A percentile compares a stretch with the other conserved stretches of the same genome.
Evolutionary conservation across 768 basidiomycete genomes (phyloP).

Genomic region (Boletus rubroflammeus): DNA sequence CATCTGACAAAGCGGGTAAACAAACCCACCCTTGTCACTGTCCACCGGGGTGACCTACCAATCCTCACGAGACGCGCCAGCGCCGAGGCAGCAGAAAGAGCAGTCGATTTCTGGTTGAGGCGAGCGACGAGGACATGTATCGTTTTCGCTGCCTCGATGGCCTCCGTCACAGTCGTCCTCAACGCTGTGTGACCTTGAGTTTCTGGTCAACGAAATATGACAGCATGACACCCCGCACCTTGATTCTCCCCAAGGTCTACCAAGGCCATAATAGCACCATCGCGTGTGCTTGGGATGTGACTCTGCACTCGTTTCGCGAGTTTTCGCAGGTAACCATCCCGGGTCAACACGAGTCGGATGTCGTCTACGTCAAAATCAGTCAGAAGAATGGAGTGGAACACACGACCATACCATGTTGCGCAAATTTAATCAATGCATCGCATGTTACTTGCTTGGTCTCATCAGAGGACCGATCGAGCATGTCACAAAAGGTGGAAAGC

Average conservation of each 20-base stretch:
- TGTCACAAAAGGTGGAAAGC: constrained; percentile 16
- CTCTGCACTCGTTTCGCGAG: constrained; percentile 17
- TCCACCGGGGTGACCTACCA: constrained; percentile 11
- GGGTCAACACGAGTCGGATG: background rate
- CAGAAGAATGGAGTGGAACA: background rate
- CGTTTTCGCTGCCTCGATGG: constrained; percentile 15
- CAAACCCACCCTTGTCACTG: background rate
- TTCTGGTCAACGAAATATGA: background rate
- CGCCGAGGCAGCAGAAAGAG: constrained; percentile 19
- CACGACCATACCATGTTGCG: constrained; percentile 13
- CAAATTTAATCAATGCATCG: constrained; percentile 14
- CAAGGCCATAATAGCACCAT: constrained; percentile 18
- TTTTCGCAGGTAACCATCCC: constrained; percentile 5
- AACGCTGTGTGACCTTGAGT: background rate
- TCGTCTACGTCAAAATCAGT: constrained; percentile 8
- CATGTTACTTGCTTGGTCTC: constrained; percentile 16
- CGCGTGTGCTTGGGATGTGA: constrained; percentile 4
- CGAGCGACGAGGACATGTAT: constrained; percentile 16
- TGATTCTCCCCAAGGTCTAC: constrained; percentile 11
- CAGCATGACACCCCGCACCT: background rate
- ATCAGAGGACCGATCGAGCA: constrained; percentile 20
- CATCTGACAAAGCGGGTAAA: constrained; percentile 9
- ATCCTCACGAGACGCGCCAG: constrained; percentile 17
- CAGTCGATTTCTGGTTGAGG: constrained; percentile 14
- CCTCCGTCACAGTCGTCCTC: constrained; percentile 5